These are phyloP conservation scores for Rhodotorula sp. DNA, from an alignment of 1,284 basidiomycete species.

Conservation along the genomic window DNA sequence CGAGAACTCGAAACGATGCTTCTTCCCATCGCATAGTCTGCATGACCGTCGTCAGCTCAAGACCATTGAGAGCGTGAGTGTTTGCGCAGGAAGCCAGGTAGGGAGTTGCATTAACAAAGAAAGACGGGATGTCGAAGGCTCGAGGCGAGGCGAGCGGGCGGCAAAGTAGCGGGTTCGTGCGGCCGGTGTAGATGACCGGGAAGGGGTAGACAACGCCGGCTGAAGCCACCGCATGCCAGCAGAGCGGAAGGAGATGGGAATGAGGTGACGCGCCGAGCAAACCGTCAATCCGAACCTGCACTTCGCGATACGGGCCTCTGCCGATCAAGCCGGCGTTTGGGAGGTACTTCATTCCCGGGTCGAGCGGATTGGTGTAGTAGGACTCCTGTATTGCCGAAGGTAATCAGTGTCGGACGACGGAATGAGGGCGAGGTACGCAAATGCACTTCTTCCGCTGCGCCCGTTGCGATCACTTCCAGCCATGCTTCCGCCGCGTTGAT, in stretches of 20 bases:
- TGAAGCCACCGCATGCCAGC: neutral
- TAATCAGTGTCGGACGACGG: neutral
- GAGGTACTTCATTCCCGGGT: slow-evolving; percentile 12
- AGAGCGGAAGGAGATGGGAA: neutral
- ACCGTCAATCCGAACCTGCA: slow-evolving; percentile 38
- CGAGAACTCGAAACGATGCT: slow-evolving; percentile 23
- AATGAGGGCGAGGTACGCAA: no score
- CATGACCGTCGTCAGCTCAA: no score
- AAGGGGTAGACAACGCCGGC: slow-evolving; percentile 37
- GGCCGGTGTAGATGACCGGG: slow-evolving; percentile 41
- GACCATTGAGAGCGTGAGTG: neutral
- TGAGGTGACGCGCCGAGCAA: slow-evolving; percentile 9
- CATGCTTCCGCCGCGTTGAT: slow-evolving; percentile 18
- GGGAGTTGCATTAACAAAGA: slow-evolving; percentile 36
- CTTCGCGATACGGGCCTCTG: slow-evolving; percentile 39
- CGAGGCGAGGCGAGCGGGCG: slow-evolving; percentile 38
- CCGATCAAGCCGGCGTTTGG: slow-evolving; percentile 10
- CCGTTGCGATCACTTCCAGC: slow-evolving; percentile 32
- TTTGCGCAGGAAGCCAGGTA: slow-evolving; percentile 24
- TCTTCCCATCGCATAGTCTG: slow-evolving; percentile 2
- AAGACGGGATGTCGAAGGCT: slow-evolving; percentile 38
- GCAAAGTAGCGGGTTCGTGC: slow-evolving; percentile 39
- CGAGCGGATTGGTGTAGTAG: slow-evolving; percentile 32
- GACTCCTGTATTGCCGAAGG: slow-evolving; percentile 13
- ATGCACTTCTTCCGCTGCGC: slow-evolving; percentile 32